phyloP scores from a whole-genome alignment of 208 protist genomes.

The Angomonas ambiguus region DNA sequence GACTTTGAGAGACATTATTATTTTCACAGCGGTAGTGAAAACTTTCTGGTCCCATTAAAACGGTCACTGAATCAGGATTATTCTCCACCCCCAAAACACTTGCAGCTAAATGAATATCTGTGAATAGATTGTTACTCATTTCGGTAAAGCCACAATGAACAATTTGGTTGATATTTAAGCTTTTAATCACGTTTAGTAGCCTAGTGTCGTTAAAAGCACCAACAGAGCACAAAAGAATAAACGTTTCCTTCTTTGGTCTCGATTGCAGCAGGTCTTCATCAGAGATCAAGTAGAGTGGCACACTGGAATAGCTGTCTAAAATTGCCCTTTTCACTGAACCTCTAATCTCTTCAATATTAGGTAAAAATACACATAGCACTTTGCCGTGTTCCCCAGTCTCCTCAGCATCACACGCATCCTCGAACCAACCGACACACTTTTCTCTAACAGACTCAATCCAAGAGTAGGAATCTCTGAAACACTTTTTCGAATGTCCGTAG shows the following conservation, averaged over 20 bases:
- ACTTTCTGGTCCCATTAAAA: not conserved
- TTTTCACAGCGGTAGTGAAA: not conserved
- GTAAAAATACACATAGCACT: constrained; percentile 18
- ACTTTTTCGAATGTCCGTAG: not conserved
- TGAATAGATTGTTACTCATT: not conserved
- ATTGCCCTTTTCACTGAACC: constrained; percentile 4
- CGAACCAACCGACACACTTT: not conserved
- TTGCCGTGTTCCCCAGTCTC: not conserved
- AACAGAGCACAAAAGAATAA: constrained; percentile 19
- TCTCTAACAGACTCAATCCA: not conserved
- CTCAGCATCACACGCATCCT: constrained; percentile 21
- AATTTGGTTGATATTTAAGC: not conserved
- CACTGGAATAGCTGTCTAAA: constrained; percentile 23
- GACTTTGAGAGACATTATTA: not conserved
- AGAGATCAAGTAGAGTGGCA: constrained; percentile 7
- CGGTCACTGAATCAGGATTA: not conserved
- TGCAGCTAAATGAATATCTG: not conserved
- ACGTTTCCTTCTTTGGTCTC: not conserved
- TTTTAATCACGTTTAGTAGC: not conserved
- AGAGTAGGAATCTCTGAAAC: not conserved
- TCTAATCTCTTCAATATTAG: not conserved
- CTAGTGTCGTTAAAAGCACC: constrained; percentile 7
- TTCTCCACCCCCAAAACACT: not conserved
- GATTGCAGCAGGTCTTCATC: not conserved
- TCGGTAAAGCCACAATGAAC: constrained; percentile 3